Base-by-base conservation (phyloP, 768 basidiomycete genomes). In the Cystobasidium ongulense region DNA sequence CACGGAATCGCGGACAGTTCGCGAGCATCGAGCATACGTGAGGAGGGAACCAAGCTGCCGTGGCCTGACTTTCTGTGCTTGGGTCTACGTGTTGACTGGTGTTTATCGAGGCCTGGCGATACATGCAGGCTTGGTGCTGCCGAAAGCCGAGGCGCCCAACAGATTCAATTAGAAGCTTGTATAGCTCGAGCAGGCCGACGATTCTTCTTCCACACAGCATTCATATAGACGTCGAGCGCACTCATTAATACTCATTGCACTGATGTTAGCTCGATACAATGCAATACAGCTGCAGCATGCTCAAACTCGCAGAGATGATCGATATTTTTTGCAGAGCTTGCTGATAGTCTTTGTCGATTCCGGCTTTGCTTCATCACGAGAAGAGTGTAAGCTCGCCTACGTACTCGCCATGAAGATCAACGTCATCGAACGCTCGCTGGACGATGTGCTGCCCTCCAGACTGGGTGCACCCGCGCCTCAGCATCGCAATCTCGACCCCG, bases 401-500 rank as follows among this genome's bases (percentile, higher is more conserved):
- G 7, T 23, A 54, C 53, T 23, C 7, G 25, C 33, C 52, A 75
- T 75, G 79, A 79, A 79, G 53, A 77, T 79, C 76, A 78, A 79
- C 46, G 75, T 76, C 21, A 74, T 79, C 33, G 73, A 77, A 70
- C 76, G 79, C 41, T 76, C 74, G 10, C 50, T 78, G 41, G 75
- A 78, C 46, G 76, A 78, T 46, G 63, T 63, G 82, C 82, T 92
- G 2, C 90, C 92, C 15, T 81, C 83, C 36, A 85, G 90, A 17
- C 87, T 86, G 11, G 90, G 92, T 27, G 90, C 93, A 78, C 89
- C 91, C 17, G 90, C 90, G 0, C 95, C 94, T 0, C 87, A 88
- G 1, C 90, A 90, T 8, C 86, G 96, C 65, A 99, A 99, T 82
- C 86, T 98, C 53, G 88, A 97, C 80, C 93, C 95, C 0, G 83